Evolutionary conservation across 2,329 filamentous ascomycete species (phyloP), one percentile per base, ranked within the genome.

Genomic region (Fusarium protoensiforme): DNA sequence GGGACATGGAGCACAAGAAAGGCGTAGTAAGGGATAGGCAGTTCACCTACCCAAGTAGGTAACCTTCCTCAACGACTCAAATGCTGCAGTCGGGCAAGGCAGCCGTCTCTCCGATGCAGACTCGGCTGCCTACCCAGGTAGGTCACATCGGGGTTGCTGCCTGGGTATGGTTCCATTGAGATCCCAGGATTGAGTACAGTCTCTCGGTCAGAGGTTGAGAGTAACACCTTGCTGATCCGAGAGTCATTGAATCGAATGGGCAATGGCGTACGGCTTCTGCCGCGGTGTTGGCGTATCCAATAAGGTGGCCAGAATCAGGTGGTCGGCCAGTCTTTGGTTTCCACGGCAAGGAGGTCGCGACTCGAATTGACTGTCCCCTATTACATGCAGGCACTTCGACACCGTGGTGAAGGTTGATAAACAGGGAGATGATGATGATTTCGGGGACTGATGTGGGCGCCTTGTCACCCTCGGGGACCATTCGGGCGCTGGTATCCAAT

Each of bases 401-500:
- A 31, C 48, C 41, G 61, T 62, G 61, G 61, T 36, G 22, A 59
- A 51, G 16, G 31, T 54, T 64, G 39, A 31, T 27, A 57, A 36
- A 65, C 48, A 31, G 29, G 54, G 29, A 20, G 56, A 22, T 54
- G 60, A 60, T 60, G 59, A 66, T 59, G 58, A 62, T 65, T 64
- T 64, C 62, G 53, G 38, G 53, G 59, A 67, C 61, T 61, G 61
- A 58, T 59, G 61, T 53, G 35, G 54, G 65, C 66, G 43, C 63
- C 63, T 73, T 66, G 67, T 68, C 76, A 46, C 64, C 67, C 61
- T 56, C 54, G 61, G 69, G 53, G 64, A 59, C 56, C 31, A 60
- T 39, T 66, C 61, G 74, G 54, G 53, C 68, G 60, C 68, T 74
- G 69, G 65, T 65, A 70, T 63, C 69, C 69, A 72, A 72, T 72